These are phyloP conservation scores for Coleophoma crateriformis DNA, from an alignment of 2,329 filamentous ascomycete genomes.

Conservation along the genomic window DNA sequence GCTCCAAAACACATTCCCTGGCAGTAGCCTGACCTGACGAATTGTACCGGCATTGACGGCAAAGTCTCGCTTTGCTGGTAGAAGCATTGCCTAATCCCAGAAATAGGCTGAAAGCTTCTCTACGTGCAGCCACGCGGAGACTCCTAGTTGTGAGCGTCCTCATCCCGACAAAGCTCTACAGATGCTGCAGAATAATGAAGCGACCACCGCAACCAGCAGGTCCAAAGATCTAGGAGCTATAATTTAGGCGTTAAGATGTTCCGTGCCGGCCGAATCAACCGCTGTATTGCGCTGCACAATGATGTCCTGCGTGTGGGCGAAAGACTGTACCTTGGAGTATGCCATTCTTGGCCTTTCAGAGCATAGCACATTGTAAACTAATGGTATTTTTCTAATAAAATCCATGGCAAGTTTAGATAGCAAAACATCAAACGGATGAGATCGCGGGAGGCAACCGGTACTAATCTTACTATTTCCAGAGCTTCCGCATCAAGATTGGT, in stretches of 20 bases:
- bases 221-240: too few relatives aligned
- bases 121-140: constrained; percentile 9
- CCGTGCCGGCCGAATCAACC: background rate
- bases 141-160: constrained; percentile 11
- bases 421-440: too few relatives aligned
- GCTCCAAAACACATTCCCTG: too few relatives aligned
- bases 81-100: constrained; percentile 15
- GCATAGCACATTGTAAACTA: background rate
- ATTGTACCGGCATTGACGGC: constrained; percentile 20
- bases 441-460: too few relatives aligned
- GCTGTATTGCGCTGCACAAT: too few relatives aligned
- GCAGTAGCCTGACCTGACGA: constrained; percentile 3
- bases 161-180: constrained; percentile 12
- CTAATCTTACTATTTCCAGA: background rate
- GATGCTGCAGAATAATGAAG: background rate
- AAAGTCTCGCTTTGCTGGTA: constrained; percentile 11
- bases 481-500: background rate
- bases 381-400: too few relatives aligned
- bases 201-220: too few relatives aligned
- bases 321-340: background rate
- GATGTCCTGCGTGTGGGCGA: too few relatives aligned
- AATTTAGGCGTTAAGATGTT: background rate
- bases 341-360: background rate
- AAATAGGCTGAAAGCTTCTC: constrained; percentile 18
- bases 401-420: too few relatives aligned